Conservation (phyloP, 2,329 filamentous ascomycete genomes). For the Fusarium acutatum region DNA sequence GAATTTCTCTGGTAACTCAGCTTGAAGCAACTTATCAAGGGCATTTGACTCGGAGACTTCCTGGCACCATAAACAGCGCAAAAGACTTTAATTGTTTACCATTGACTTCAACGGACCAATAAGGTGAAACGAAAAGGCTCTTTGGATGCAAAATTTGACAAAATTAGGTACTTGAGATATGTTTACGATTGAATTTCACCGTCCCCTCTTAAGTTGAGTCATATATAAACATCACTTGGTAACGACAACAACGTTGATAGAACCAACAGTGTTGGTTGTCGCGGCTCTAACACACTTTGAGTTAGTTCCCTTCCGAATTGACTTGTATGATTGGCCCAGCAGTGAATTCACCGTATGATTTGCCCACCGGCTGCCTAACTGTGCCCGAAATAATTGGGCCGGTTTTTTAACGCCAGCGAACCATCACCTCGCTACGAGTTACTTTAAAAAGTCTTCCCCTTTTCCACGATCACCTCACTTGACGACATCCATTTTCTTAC, state of each 20-base stretch:
- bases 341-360: not conserved
- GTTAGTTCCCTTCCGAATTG: not conserved
- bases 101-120: no score
- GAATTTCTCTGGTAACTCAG: no score
- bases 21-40: no score
- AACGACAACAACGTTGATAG: not conserved
- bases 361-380: not conserved
- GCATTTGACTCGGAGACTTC: no score
- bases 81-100: no score
- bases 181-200: not conserved
- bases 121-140: accelerated
- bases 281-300: not conserved
- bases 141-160: accelerated
- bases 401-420: no score
- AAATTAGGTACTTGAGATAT: not conserved
- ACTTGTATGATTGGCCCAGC: accelerated
- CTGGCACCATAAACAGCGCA: no score
- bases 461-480: not conserved
- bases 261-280: not conserved
- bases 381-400: not conserved
- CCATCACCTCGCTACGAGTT: not conserved
- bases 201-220: not conserved
- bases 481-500: accelerated
- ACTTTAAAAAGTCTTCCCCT: not conserved
- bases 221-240: not conserved